phyloP scores from a whole-genome alignment of 257 asterid species.

The Lycium ferocissimum region DNA sequence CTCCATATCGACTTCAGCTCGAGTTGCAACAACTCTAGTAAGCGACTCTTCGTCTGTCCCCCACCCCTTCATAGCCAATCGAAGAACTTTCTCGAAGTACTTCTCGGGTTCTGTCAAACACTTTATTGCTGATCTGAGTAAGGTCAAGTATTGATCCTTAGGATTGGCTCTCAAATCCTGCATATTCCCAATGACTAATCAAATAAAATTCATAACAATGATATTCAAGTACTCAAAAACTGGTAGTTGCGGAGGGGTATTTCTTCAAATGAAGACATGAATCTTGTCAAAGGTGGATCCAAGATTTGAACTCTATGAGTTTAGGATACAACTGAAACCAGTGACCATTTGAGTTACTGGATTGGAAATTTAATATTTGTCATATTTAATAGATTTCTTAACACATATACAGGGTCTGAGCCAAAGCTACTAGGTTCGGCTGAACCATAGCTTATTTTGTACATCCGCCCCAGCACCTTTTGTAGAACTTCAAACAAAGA shows the following conservation, averaged over 20 bases:
- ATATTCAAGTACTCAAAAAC: background rate
- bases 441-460: too few relatives aligned
- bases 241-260: background rate
- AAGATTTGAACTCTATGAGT: too few relatives aligned
- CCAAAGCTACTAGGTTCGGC: too few relatives aligned
- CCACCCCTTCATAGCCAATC: slow-evolving; percentile 56
- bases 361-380: too few relatives aligned
- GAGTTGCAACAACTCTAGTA: slow-evolving; percentile 76
- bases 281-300: background rate
- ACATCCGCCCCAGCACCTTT: background rate
- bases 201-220: background rate
- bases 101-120: slow-evolving; percentile 78
- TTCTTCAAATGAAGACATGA: background rate
- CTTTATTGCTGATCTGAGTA: slow-evolving; percentile 73
- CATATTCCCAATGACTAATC: slow-evolving; percentile 17
- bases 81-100: slow-evolving; percentile 72
- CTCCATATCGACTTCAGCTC: slow-evolving; percentile 75
- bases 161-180: slow-evolving; percentile 73
- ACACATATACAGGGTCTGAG: too few relatives aligned
- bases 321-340: too few relatives aligned
- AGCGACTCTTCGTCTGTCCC: slow-evolving; percentile 87
- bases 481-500: background rate
- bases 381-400: too few relatives aligned
- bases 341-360: too few relatives aligned
- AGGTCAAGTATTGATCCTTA: slow-evolving; percentile 56